Base-by-base conservation (phyloP, 768 basidiomycete species). In the Xerocomus potaroensis region DNA sequence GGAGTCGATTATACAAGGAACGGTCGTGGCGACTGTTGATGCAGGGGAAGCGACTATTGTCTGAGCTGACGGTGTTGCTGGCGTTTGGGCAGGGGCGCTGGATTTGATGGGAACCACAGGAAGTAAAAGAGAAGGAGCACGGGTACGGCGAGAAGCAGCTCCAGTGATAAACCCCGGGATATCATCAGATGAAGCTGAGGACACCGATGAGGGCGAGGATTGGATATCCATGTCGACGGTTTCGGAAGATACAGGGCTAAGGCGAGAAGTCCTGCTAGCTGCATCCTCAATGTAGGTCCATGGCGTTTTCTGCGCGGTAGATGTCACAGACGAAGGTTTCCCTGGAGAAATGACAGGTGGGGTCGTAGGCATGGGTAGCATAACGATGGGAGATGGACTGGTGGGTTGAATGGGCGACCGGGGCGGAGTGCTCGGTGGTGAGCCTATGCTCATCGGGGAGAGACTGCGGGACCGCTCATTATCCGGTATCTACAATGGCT, bases 361-460 rank as follows among this genome's bases (percentile, higher is more conserved):
- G 12, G 48, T 39, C 5, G 22, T 38, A 23, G 57, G 51, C 1
- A 48, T 55, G 21, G 33, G 27, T 9, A 38, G 45, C 8, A 45
- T 36, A 6, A 38, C 43, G 26, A 43, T 29, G 34, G 47, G 40
- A 12, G 43, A 39, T 18, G 52, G 37, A 24, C 29, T 41, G 32
- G 14, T 50, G 1, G 43, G 32, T n/a, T 6, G 41, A 24, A 48
- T 29, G 5, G 56, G 62, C 4, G 62, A 53, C 26, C 54, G 63
- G 35, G 64, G 50, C 29, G 72, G 70, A 9, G 70, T 71, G 49
- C 68, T 72, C 15, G 66, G 53, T 7, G 72, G 60, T 7, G 79
- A 79, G 52, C 76, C 79, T 34, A 83, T 69, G 45, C 82, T 83
- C 79, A 81, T 81, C 1, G 79, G 80, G 39, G 79, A 79, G 37